Percentiles rank a stretch among this genome's conserved stretches.
Conservation (phyloP, 1,139 yeast species). For the Pichia kudriavzevii region DNA sequence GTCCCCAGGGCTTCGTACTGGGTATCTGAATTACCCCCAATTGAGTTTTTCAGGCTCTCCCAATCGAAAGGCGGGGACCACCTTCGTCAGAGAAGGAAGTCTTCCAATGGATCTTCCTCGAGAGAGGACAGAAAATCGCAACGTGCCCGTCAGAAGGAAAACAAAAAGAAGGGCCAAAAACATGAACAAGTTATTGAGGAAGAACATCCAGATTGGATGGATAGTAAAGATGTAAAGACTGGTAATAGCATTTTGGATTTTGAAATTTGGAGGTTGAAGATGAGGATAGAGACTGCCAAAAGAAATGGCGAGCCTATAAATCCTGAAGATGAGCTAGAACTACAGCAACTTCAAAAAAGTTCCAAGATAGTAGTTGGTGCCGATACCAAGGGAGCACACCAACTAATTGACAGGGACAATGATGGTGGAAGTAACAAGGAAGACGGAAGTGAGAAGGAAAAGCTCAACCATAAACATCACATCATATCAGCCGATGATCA, state of each 20-base stretch:
- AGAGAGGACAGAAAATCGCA: constrained; percentile 13
- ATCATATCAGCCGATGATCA: constrained; percentile 9
- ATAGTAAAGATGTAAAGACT: constrained; percentile 31
- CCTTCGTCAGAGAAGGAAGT: constrained; percentile 7
- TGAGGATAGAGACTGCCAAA: constrained; percentile 49
- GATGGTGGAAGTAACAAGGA: background rate
- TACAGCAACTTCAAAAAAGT: too few relatives aligned
- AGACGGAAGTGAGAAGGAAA: background rate
- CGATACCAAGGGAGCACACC: too few relatives aligned
- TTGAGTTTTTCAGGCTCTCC: constrained; percentile 13
- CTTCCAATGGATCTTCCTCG: constrained; percentile 1
- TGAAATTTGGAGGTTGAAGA: constrained; percentile 60
- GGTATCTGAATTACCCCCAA: constrained; percentile 9
- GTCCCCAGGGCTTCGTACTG: constrained; percentile 7
- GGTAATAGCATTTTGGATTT: constrained; percentile 62
- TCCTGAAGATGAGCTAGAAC: constrained; percentile 28
- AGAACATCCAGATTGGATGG: constrained; percentile 47
- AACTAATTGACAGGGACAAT: background rate
- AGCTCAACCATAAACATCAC: constrained; percentile 1
- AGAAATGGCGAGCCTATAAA: constrained; percentile 40
- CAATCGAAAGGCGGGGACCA: background rate
- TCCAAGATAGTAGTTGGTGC: too few relatives aligned
- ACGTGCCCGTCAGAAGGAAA: constrained; percentile 16
- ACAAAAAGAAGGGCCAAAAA: constrained; percentile 14
- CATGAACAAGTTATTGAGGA: constrained; percentile 25